These are phyloP conservation scores for Cyclocybe aegerita DNA, from an alignment of 768 basidiomycete species.

Conservation along the genomic window DNA sequence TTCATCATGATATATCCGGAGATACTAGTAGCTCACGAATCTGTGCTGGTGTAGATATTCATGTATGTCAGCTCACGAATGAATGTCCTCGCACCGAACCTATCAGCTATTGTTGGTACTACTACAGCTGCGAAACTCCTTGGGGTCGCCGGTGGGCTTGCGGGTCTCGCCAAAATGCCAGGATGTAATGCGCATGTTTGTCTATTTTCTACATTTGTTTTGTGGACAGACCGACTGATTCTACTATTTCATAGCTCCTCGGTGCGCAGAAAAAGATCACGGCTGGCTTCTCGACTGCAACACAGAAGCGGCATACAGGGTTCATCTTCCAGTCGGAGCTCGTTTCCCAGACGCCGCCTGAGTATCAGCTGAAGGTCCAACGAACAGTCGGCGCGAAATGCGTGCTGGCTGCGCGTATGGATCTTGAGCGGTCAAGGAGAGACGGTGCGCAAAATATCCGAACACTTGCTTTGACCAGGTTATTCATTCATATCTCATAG, in stretches of 20 bases:
- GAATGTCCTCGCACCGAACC: constrained; percentile 97
- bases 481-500: constrained; percentile 29
- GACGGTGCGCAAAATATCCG: constrained; percentile 55
- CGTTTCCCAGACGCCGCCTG: constrained; percentile 80
- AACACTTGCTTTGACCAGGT: not conserved
- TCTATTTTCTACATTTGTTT: constrained; percentile 7
- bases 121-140: constrained; percentile 98
- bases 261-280: constrained; percentile 94
- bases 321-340: constrained; percentile 96
- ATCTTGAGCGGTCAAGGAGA: constrained; percentile 79
- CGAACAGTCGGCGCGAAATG: constrained; percentile 92
- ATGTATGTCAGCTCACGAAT: constrained; percentile 99
- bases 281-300: constrained; percentile 85
- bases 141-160: constrained; percentile 93
- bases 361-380: constrained; percentile 90
- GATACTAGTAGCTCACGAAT: no score
- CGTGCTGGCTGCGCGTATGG: constrained; percentile 89
- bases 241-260: constrained; percentile 59
- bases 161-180: constrained; percentile 90
- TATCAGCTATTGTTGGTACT: constrained; percentile 97
- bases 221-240: not conserved
- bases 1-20: not conserved
- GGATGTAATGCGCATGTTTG: constrained; percentile 92
- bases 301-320: constrained; percentile 90
- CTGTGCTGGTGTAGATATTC: constrained; percentile 65